Conservation (phyloP, 2,329 filamentous ascomycete species). For the Ambrosiella xylebori region DNA sequence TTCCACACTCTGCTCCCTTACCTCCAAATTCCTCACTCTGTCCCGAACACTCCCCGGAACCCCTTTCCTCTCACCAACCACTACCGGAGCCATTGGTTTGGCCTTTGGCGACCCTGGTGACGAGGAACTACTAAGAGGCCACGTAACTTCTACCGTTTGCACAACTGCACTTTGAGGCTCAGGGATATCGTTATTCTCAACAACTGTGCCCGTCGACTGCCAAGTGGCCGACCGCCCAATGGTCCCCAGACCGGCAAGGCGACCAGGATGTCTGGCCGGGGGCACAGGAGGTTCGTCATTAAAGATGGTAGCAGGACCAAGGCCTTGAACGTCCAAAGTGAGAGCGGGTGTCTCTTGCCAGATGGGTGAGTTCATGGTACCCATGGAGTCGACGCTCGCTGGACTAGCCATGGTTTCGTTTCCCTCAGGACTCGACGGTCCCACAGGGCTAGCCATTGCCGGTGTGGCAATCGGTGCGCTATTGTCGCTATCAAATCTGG, state of each 20-base stretch:
- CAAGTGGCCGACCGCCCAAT: slow-evolving; percentile 4
- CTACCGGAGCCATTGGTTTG: background rate
- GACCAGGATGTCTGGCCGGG: slow-evolving; percentile 5
- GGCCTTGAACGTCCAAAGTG: slow-evolving; percentile 1
- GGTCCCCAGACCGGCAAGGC: background rate
- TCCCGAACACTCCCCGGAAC: slow-evolving; percentile 6
- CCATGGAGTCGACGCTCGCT: background rate
- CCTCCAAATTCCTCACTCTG: slow-evolving; percentile 9
- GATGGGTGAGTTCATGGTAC: background rate
- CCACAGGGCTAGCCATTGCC: slow-evolving; percentile 1
- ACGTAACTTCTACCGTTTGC: background rate
- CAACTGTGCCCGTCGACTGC: background rate
- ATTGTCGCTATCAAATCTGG: background rate
- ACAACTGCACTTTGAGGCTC: slow-evolving; percentile 5
- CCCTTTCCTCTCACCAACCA: background rate
- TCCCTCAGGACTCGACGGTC: background rate
- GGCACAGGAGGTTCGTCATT: background rate
- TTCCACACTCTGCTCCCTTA: background rate
- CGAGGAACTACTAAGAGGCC: background rate
- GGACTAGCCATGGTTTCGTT: background rate
- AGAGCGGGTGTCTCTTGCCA: slow-evolving; percentile 4
- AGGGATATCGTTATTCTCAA: slow-evolving; percentile 2
- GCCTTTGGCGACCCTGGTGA: background rate
- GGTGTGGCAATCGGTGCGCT: background rate
- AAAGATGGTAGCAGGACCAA: background rate